These are phyloP conservation scores for Hermanozyma aechmeae DNA, from an alignment of 805 yeast species.

Conservation along the genomic window DNA sequence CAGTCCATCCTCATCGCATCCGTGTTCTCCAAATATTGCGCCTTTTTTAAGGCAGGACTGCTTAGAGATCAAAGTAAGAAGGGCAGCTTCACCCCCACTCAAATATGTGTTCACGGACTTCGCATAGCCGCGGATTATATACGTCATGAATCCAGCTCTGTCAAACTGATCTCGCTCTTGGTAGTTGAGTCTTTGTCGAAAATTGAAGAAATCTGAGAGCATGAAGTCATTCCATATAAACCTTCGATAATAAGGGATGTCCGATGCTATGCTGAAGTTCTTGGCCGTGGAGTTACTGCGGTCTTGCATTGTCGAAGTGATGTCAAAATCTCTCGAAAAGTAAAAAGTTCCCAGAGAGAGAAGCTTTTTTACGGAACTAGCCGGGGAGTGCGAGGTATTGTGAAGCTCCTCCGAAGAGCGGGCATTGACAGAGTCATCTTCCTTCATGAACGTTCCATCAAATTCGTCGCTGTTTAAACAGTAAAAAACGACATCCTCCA, in stretches of 20 bases:
- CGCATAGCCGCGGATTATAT: constrained; percentile 44
- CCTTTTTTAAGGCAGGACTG: constrained; percentile 42
- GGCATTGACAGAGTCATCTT: constrained; percentile 3
- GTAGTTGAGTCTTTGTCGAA: constrained; percentile 33
- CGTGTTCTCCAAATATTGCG: constrained; percentile 46
- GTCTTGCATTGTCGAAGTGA: constrained; percentile 36
- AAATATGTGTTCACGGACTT: constrained; percentile 30
- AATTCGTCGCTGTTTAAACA: constrained; percentile 51
- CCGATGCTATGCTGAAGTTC: constrained; percentile 17
- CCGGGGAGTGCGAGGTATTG: constrained; percentile 22
- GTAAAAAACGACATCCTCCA: constrained; percentile 55
- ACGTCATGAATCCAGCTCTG: constrained; percentile 35
- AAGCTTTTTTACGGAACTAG: constrained; percentile 35
- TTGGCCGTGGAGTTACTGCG: constrained; percentile 8
- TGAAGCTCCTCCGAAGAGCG: constrained; percentile 8
- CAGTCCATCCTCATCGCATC: constrained; percentile 48
- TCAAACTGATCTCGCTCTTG: constrained; percentile 36
- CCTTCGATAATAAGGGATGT: constrained; percentile 32
- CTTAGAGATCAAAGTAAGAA: constrained; percentile 42
- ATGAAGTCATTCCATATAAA: constrained; percentile 46
- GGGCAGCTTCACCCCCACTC: constrained; percentile 21
- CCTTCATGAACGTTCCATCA: constrained; percentile 32
- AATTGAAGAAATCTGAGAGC: constrained; percentile 36
- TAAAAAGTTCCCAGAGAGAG: constrained; percentile 40
- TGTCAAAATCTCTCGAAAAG: constrained; percentile 39